Evolutionary conservation across 139 green algal species (phyloP).

Genomic region (Eudorina sp.): DNA sequence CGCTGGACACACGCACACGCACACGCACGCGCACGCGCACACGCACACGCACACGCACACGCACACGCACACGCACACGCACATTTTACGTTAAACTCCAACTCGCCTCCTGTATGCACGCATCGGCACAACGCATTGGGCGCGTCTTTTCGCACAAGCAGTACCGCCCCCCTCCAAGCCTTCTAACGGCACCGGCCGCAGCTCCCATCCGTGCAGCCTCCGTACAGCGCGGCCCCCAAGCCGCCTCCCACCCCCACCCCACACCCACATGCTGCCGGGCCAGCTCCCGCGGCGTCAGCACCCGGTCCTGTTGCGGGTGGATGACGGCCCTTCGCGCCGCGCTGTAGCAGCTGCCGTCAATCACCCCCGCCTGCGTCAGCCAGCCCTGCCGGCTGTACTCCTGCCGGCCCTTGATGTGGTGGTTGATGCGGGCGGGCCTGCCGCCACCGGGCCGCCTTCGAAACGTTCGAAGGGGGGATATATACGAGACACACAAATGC

Average conservation of each 20-base stretch:
- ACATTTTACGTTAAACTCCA: neutral
- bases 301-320: neutral
- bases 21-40: no score
- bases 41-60: no score
- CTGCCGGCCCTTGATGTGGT: neutral
- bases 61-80: no score
- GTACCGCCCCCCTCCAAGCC: no score
- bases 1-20: no score
- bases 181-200: neutral
- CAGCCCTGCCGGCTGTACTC: neutral
- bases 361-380: neutral
- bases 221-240: no score
- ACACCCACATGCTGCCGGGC: conserved; percentile 4
- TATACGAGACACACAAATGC: no score
- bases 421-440: no score
- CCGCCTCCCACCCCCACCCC: neutral
- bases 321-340: no score
- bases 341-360: neutral
- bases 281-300: conserved; percentile 11
- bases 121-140: neutral
- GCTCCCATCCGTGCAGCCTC: neutral
- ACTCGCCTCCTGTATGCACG: neutral
- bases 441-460: no score
- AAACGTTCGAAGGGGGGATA: no score
- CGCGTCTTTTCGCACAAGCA: no score